These are phyloP conservation scores for Cyclotella kingstonii DNA, from an alignment of 108 stramenopile species.

Conservation along the genomic window DNA sequence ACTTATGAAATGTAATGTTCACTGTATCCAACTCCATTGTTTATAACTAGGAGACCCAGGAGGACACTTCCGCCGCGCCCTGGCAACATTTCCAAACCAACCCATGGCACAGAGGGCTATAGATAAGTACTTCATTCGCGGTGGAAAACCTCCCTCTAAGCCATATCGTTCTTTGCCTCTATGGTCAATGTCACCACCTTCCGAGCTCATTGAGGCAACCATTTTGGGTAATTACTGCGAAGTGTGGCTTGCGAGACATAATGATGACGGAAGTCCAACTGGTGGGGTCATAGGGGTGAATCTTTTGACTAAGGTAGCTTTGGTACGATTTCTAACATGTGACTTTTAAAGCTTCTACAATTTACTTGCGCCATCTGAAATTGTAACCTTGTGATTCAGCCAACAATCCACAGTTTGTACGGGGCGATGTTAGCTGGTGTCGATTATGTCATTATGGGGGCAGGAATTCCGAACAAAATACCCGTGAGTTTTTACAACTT, in stretches of 20 bases:
- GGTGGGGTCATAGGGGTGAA: conserved; percentile 44
- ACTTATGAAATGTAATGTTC: neutral
- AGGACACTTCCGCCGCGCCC: conserved; percentile 39
- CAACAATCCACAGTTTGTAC: conserved; percentile 45
- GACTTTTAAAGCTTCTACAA: neutral
- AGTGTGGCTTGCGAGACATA: conserved; percentile 58
- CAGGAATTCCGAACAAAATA: conserved; percentile 51
- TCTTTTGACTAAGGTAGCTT: conserved; percentile 47
- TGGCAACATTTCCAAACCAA: conserved; percentile 52
- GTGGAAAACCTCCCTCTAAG: conserved; percentile 39
- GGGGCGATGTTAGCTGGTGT: conserved; percentile 57
- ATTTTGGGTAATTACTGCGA: conserved; percentile 49
- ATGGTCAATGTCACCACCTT: conserved; percentile 40
- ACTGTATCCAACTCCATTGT: neutral
- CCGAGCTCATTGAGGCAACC: conserved; percentile 28
- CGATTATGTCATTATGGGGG: conserved; percentile 58
- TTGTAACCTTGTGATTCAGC: neutral
- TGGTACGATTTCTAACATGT: neutral
- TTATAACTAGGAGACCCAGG: conserved; percentile 24
- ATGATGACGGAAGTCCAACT: conserved; percentile 42
- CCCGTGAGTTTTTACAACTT: too few relatives aligned
- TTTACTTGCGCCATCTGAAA: neutral
- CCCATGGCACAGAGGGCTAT: conserved; percentile 37
- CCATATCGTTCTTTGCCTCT: conserved; percentile 44
- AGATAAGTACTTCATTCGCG: conserved; percentile 44